Evolutionary conservation across 352 stramenopile species (phyloP).

Genomic region (Pythium brassicae): DNA sequence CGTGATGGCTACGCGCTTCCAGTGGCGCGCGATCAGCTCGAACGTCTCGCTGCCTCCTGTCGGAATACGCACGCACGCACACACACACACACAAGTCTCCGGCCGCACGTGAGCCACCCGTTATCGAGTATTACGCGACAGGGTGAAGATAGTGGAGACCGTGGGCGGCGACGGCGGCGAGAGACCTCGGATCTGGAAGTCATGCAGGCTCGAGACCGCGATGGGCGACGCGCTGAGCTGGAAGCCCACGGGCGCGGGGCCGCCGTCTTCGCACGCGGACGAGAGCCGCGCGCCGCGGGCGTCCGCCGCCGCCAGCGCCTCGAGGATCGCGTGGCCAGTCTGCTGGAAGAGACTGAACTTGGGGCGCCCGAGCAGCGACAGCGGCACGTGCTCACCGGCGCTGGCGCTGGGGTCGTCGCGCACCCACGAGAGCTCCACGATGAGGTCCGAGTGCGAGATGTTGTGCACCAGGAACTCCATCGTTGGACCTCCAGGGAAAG

Average conservation of each 20-base stretch:
- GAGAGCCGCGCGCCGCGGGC: constrained; percentile 6
- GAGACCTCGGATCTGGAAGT: constrained; percentile 60
- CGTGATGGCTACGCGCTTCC: constrained; percentile 64
- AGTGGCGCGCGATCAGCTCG: constrained; percentile 59
- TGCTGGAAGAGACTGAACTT: constrained; percentile 89
- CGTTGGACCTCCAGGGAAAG: no score
- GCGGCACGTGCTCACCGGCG: constrained; percentile 21
- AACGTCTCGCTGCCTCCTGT: constrained; percentile 47
- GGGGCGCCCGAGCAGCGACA: constrained; percentile 64
- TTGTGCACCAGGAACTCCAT: constrained; percentile 97
- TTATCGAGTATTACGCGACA: neutral
- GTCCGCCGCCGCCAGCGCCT: constrained; percentile 34
- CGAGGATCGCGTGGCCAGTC: constrained; percentile 67
- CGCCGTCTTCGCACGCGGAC: constrained; percentile 2
- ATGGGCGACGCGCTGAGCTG: constrained; percentile 57
- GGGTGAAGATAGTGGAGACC: neutral
- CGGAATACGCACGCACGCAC: no score
- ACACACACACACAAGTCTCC: no score
- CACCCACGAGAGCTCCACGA: constrained; percentile 87
- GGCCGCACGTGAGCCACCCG: no score
- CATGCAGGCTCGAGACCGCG: constrained; percentile 38
- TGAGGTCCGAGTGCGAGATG: constrained; percentile 95
- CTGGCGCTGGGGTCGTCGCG: constrained; percentile 24
- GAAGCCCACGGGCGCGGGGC: constrained; percentile 58
- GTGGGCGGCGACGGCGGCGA: no score